Base-by-base conservation (phyloP, 768 basidiomycete genomes). In the Sistotremastrum niveocremeum region DNA sequence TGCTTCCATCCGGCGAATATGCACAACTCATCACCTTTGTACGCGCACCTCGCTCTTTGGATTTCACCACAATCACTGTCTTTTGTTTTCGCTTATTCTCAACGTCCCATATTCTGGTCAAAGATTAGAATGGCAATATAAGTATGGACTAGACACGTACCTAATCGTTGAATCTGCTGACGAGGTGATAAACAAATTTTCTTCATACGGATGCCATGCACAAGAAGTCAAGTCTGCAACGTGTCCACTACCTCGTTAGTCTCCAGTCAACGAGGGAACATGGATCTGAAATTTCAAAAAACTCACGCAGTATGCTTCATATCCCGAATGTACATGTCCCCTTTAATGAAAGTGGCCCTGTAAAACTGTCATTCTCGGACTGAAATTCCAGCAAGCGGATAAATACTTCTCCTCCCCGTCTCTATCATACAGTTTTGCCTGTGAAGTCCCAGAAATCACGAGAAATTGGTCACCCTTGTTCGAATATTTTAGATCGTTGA, bases 281-380 rank as follows among this genome's bases (percentile, higher is more conserved):
- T 20, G 20, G 20, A 20, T 20, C 20, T 20, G 20, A 20, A 20
- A 31, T 48, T 20, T 10, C 47, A 50, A 6, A 9, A 11, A 42
- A 68, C 90, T 53, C 56, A 94, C 94, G 83, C 74, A n/a, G 95
- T 99, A 59, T 98, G 83, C 63, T 89, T 89, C 87, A 99, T 93
- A 65, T 99, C 95, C 46, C 95, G 83, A 54, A 99, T 86, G 61
- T 98, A 99, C 49, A 86, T 88, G 65, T 99, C 95, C 34, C 95
- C 95, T 66, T 98, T 98, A 58, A 89, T 71, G 61, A 74, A 83
- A 48, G 80, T 80, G 51, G 79, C 77, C 64, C 84, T 84, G 56
- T 47, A 46, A 56, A 66, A 63, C 67, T 61, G 70, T 62, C 55
- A 62, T 53, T 56, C 51, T 54, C 56, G 46, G 44, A 48, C 37